Evolutionary conservation across 73 alveolate genomes (phyloP).

Genomic region (Uronychia binucleata): DNA sequence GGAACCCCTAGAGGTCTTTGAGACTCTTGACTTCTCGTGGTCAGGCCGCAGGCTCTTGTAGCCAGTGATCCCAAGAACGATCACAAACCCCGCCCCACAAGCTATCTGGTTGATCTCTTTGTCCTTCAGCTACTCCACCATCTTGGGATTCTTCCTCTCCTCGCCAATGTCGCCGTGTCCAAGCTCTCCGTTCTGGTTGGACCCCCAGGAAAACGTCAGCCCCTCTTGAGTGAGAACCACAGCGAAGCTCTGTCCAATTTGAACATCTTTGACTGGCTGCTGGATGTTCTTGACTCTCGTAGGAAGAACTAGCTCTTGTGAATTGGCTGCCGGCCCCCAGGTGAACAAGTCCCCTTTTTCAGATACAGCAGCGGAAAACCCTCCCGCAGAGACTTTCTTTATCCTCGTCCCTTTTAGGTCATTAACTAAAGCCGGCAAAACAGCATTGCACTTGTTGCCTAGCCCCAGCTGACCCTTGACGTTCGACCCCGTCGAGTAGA

Average conservation of each 20-base stretch:
- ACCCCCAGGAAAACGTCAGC: background rate
- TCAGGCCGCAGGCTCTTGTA: background rate
- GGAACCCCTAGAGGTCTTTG: no score
- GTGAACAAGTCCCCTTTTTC: constrained; percentile 46
- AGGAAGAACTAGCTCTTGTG: background rate
- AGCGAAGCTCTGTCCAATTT: background rate
- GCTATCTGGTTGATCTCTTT: constrained; percentile 32
- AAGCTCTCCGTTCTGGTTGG: constrained; percentile 51
- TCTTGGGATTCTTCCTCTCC: constrained; percentile 23
- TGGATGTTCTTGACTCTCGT: background rate
- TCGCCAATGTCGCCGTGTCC: constrained; percentile 33
- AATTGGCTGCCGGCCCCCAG: constrained; percentile 35
- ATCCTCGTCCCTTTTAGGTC: background rate
- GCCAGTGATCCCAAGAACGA: constrained; percentile 47
- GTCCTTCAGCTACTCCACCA: background rate
- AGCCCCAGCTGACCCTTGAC: constrained; percentile 75
- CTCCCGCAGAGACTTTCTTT: background rate
- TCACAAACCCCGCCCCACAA: constrained; percentile 59
- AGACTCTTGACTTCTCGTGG: background rate
- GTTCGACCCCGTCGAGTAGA: constrained; percentile 77
- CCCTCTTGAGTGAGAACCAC: background rate
- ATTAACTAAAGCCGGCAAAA: background rate
- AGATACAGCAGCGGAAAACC: constrained; percentile 18
- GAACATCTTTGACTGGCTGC: no score
- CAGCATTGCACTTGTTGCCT: constrained; percentile 24